A percentile compares a stretch with the other conserved stretches of the same genome.
Evolutionary conservation across 2,329 filamentous ascomycete genomes (phyloP).

Genomic region (Ascochyta rabiei): DNA sequence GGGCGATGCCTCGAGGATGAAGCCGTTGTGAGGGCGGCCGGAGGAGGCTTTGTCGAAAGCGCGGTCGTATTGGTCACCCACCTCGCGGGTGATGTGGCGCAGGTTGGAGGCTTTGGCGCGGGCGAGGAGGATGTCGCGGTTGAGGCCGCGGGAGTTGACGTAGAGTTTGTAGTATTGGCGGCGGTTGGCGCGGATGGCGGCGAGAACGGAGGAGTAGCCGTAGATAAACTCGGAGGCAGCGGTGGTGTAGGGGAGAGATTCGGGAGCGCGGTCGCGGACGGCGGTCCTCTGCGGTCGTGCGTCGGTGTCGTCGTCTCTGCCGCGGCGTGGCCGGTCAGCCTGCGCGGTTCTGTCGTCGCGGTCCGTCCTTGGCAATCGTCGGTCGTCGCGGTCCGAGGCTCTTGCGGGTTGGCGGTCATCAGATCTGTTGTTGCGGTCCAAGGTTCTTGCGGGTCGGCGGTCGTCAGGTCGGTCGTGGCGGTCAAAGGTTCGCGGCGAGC

Average conservation of each 20-base stretch:
- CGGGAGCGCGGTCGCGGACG: conserved; percentile 13
- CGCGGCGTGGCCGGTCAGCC: background rate
- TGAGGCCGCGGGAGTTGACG: conserved; percentile 53
- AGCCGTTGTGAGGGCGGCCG: conserved; percentile 87
- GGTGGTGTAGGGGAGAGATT: conserved; percentile 72
- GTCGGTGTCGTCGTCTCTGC: background rate
- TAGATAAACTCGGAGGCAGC: conserved; percentile 92
- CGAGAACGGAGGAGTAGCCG: conserved; percentile 78
- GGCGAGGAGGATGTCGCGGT: conserved; percentile 27
- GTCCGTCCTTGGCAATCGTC: conserved; percentile 4
- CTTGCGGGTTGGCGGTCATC: background rate
- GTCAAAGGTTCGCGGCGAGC: background rate
- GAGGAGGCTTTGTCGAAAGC: conserved; percentile 83
- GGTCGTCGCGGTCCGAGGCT: background rate
- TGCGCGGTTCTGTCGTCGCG: conserved; percentile 3
- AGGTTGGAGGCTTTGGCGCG: conserved; percentile 26
- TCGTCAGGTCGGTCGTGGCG: background rate
- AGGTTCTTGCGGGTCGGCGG: background rate
- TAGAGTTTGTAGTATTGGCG: conserved; percentile 87
- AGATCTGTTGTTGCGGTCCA: no score
- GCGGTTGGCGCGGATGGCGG: conserved; percentile 71
- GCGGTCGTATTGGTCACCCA: conserved; percentile 67
- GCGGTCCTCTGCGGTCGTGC: background rate
- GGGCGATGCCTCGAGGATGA: conserved; percentile 84
- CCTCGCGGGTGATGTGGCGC: conserved; percentile 50